These are phyloP conservation scores for Zychaea mexicana DNA, from an alignment of 371 early-diverging fungal genomes.

Conservation along the genomic window DNA sequence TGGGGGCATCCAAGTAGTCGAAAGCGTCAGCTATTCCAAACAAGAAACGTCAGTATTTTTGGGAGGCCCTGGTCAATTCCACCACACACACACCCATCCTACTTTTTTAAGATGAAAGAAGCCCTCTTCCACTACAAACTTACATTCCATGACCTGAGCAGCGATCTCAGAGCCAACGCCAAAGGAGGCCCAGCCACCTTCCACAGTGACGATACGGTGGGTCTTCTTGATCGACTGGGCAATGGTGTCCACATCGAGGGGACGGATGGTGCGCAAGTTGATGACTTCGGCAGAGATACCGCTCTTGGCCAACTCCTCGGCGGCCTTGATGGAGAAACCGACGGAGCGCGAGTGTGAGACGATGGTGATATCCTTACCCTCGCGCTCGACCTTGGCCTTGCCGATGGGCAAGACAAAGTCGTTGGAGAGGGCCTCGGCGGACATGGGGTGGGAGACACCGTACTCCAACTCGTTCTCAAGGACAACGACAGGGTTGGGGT, in stretches of 20 bases:
- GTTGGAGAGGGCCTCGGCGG: slow-evolving; percentile 76
- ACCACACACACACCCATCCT: too few species aligned
- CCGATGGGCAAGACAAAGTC: slow-evolving; percentile 96
- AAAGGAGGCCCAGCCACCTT: slow-evolving; percentile 97
- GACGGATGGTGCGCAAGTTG: slow-evolving; percentile 98
- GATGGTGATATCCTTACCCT: slow-evolving; percentile 92
- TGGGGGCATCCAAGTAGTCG: slow-evolving; percentile 96
- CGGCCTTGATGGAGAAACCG: slow-evolving; percentile 91
- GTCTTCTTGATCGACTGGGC: slow-evolving; percentile 96
- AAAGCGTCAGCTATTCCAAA: slow-evolving; percentile 86
- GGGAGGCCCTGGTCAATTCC: too few species aligned
- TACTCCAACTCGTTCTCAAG: slow-evolving; percentile 99
- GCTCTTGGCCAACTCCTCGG: slow-evolving; percentile 82
- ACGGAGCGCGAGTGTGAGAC: slow-evolving; percentile 96
- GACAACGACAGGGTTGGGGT: slow-evolving; percentile 98
- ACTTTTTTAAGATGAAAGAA: too few species aligned
- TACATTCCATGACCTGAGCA: slow-evolving; percentile 93
- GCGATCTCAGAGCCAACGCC: slow-evolving; percentile 98
- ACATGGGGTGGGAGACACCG: slow-evolving; percentile 86
- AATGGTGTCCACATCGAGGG: slow-evolving; percentile 95
- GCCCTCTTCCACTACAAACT: too few species aligned
- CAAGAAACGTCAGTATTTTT: too few species aligned
- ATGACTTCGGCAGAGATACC: slow-evolving; percentile 93
- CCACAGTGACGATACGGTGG: slow-evolving; percentile 96
- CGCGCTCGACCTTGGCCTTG: slow-evolving; percentile 96